A percentile compares a stretch with the other conserved stretches of the same genome.
phyloP scores from a whole-genome alignment of 2,329 filamentous ascomycete genomes.

The Aureobasidium leucospermi region DNA sequence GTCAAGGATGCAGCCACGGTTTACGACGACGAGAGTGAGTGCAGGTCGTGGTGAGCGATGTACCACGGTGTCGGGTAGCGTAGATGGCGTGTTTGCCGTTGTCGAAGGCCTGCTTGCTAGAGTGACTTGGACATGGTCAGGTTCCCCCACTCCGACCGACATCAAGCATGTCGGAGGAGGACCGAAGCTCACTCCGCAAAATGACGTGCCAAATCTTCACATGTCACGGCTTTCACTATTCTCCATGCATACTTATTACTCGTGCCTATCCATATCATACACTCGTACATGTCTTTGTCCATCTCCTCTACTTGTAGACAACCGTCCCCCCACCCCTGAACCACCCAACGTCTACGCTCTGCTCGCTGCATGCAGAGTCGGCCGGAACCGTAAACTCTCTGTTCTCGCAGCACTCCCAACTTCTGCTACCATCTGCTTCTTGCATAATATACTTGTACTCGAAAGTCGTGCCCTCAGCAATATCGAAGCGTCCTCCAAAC shows the following conservation, averaged over 20 bases:
- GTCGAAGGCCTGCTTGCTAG: no score
- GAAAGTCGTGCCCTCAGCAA: slow-evolving; percentile 49
- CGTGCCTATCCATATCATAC: no score
- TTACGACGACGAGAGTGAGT: neutral
- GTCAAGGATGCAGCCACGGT: slow-evolving; percentile 9
- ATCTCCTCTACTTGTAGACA: neutral
- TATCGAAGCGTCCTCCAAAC: slow-evolving; percentile 35
- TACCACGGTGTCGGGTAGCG: neutral
- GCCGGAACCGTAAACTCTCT: neutral
- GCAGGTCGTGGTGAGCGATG: neutral
- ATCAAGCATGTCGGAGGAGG: no score
- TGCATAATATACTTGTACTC: slow-evolving; percentile 64
- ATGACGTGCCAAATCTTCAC: neutral
- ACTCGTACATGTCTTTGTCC: neutral
- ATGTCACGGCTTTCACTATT: neutral
- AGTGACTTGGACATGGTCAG: no score
- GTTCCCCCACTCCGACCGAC: neutral
- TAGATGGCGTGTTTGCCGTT: neutral
- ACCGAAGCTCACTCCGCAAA: neutral
- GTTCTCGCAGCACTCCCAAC: slow-evolving; percentile 48
- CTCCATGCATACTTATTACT: neutral
- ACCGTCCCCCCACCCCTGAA: neutral
- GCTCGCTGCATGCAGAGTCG: neutral
- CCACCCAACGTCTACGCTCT: neutral
- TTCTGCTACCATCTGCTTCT: slow-evolving; percentile 44